These are phyloP conservation scores for Kregervanrija pseudodelftensis DNA, from an alignment of 805 yeast genomes.

Conservation along the genomic window DNA sequence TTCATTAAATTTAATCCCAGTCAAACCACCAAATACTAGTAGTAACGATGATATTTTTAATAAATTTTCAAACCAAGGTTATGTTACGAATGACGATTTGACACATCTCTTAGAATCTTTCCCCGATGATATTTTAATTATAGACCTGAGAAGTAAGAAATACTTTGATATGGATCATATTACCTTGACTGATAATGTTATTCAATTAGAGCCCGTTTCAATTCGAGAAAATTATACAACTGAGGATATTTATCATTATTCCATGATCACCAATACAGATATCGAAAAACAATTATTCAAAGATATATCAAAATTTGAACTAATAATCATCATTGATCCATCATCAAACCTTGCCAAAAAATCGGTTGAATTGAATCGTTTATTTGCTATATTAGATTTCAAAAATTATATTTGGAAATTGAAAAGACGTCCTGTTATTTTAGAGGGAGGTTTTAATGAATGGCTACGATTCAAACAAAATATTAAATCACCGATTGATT, in stretches of 20 bases:
- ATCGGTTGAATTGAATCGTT: constrained; percentile 22
- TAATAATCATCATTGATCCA: constrained; percentile 60
- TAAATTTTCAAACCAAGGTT: not conserved
- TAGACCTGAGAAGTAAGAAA: constrained; percentile 62
- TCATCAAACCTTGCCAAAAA: constrained; percentile 21
- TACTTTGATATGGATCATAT: constrained; percentile 63
- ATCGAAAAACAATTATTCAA: constrained; percentile 48
- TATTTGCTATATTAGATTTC: constrained; percentile 31
- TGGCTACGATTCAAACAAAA: constrained; percentile 35
- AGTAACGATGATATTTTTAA: no score
- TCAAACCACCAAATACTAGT: no score
- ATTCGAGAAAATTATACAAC: constrained; percentile 46
- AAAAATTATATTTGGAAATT: constrained; percentile 30
- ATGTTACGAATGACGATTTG: constrained; percentile 8
- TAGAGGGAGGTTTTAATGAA: constrained; percentile 57
- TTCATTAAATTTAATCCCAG: no score
- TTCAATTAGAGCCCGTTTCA: constrained; percentile 72
- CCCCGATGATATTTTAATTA: constrained; percentile 40
- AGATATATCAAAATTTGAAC: constrained; percentile 47
- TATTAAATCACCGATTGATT: constrained; percentile 13
- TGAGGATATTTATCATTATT: constrained; percentile 55
- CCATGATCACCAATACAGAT: constrained; percentile 50
- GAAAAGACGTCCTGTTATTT: constrained; percentile 36
- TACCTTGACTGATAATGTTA: constrained; percentile 40
- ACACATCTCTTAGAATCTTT: constrained; percentile 21